These are phyloP conservation scores for Inonotus hispidus DNA, from an alignment of 1,284 basidiomycete genomes.

Conservation along the genomic window DNA sequence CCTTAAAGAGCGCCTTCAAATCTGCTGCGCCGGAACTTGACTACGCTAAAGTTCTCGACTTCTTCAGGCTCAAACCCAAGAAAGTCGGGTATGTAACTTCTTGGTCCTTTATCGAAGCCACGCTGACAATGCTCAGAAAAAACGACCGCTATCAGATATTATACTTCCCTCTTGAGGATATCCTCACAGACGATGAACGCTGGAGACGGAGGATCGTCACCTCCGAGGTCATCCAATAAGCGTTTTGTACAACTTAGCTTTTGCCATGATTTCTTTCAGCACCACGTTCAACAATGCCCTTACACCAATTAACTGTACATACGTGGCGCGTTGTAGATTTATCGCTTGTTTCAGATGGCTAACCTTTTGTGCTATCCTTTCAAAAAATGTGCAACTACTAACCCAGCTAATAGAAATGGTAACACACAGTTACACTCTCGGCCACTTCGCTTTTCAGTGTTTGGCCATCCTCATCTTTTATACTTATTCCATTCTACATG, in stretches of 20 bases:
- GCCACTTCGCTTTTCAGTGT: too few species aligned
- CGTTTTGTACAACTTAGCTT: background rate
- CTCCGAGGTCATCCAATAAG: conserved; percentile 33
- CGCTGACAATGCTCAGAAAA: conserved; percentile 31
- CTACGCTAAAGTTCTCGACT: conserved; percentile 35
- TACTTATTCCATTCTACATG: too few species aligned
- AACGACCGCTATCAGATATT: conserved; percentile 62
- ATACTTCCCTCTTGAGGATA: conserved; percentile 60
- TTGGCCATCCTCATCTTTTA: too few species aligned
- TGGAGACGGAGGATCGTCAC: conserved; percentile 44
- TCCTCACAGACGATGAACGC: conserved; percentile 45
- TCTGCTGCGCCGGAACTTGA: conserved; percentile 23
- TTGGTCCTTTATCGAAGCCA: background rate
- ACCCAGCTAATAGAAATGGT: too few species aligned
- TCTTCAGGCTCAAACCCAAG: conserved; percentile 44
- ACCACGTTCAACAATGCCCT: too few species aligned
- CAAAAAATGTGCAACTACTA: too few species aligned
- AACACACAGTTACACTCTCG: too few species aligned
- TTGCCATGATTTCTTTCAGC: background rate
- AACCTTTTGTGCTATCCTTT: too few species aligned
- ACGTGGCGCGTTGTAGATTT: too few species aligned
- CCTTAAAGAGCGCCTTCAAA: conserved; percentile 8
- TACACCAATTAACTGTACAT: too few species aligned
- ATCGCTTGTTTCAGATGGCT: too few species aligned
- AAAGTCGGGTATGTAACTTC: conserved; percentile 41